Percentiles rank a stretch among this genome's conserved stretches.
phyloP scores from a whole-genome alignment of 2,329 filamentous ascomycete species.

The Hymenoscyphus scutula region DNA sequence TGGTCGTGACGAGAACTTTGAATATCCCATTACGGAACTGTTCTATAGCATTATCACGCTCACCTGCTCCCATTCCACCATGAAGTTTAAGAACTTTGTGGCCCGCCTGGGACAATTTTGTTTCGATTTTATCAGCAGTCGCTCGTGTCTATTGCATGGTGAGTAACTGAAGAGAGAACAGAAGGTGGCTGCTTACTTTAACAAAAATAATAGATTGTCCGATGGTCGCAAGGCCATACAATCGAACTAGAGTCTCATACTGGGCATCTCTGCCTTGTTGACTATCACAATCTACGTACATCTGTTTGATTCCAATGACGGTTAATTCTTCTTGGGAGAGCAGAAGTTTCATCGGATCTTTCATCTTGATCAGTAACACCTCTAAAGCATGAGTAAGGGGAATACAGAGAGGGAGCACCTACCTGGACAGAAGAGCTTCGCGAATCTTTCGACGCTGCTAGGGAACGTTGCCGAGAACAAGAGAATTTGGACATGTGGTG shows the following conservation, averaged over 20 bases:
- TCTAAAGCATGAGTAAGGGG: too few relatives aligned
- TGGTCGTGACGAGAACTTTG: conserved; percentile 97
- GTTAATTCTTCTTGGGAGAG: conserved; percentile 89
- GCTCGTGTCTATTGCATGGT: conserved; percentile 64
- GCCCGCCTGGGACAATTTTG: conserved; percentile 81
- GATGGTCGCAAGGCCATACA: conserved; percentile 95
- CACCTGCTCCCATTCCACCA: conserved; percentile 77
- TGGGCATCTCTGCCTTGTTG: conserved; percentile 64
- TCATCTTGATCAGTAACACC: too few relatives aligned
- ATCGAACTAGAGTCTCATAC: conserved; percentile 82
- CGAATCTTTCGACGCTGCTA: conserved; percentile 79
- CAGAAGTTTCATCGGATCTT: conserved; percentile 79
- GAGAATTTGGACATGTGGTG: conserved; percentile 75
- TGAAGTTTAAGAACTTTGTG: conserved; percentile 91
- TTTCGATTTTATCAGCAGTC: conserved; percentile 81
- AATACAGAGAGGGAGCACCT: too few relatives aligned
- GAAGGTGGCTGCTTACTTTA: conserved; percentile 55
- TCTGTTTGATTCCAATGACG: conserved; percentile 94
- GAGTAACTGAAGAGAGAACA: neutral
- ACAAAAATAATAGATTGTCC: conserved; percentile 98
- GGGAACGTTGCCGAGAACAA: conserved; percentile 98
- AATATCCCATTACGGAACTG: conserved; percentile 82
- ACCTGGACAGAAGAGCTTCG: conserved; percentile 74
- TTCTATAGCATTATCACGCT: conserved; percentile 81
- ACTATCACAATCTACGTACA: conserved; percentile 89